These are phyloP conservation scores for Nothophoma quercina DNA, from an alignment of 2,329 filamentous ascomycete genomes.

Conservation along the genomic window DNA sequence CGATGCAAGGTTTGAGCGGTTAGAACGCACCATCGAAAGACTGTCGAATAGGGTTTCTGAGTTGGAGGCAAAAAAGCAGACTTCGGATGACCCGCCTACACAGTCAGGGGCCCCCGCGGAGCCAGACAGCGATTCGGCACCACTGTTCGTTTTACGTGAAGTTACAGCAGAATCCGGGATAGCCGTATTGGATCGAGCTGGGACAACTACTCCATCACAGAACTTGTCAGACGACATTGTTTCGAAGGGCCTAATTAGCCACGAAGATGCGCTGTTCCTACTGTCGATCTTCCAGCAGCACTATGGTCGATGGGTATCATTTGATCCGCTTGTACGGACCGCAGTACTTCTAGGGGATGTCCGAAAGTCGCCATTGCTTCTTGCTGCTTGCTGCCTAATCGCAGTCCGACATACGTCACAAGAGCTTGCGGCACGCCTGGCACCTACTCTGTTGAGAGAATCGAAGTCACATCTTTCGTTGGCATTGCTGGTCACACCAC, in stretches of 20 bases:
- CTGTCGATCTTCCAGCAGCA: constrained; percentile 1
- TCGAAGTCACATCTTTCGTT: background rate
- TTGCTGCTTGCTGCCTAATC: constrained; percentile 1
- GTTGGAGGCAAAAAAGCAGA: background rate
- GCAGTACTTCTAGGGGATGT: background rate
- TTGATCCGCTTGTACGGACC: background rate
- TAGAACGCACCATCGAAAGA: background rate
- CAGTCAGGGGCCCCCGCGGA: background rate
- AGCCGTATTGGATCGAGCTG: background rate
- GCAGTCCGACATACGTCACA: background rate
- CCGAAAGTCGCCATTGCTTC: background rate
- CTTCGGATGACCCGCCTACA: background rate
- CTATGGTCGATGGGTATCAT: background rate
- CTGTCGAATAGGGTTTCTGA: background rate
- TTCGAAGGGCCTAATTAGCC: background rate
- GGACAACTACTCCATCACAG: background rate
- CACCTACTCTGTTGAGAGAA: background rate
- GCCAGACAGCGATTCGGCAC: background rate
- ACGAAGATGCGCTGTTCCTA: background rate
- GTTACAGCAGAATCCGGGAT: background rate
- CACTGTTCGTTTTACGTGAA: background rate
- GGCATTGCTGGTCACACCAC: constrained; percentile 37
- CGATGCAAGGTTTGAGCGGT: background rate
- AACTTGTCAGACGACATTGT: background rate
- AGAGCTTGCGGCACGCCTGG: background rate